A percentile compares a stretch with the other conserved stretches of the same genome.
Conservation (phyloP, 1,284 basidiomycete species). For the Chalciporus sp. region DNA sequence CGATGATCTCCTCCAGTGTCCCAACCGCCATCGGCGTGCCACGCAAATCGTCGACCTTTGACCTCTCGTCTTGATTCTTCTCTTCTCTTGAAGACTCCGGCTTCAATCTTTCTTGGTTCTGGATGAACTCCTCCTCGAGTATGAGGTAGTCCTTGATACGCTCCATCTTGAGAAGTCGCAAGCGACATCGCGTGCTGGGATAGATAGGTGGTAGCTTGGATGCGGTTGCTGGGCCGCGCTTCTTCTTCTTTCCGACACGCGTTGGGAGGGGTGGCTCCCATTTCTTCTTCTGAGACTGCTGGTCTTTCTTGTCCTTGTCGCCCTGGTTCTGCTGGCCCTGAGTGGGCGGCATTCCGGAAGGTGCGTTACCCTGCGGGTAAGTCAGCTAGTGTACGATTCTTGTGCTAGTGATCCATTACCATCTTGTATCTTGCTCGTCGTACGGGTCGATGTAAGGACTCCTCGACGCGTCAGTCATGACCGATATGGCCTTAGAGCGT, state of each 20-base stretch:
- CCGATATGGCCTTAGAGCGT: slow-evolving; percentile 22
- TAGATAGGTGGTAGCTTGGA: slow-evolving; percentile 93
- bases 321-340: slow-evolving; percentile 49
- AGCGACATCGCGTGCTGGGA: slow-evolving; percentile 93
- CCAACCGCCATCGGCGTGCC: slow-evolving; percentile 98
- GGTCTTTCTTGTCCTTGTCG: slow-evolving; percentile 67
- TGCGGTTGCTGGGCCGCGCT: slow-evolving; percentile 87
- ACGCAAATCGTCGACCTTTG: slow-evolving; percentile 92
- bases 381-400: slow-evolving; percentile 7
- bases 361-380: slow-evolving; percentile 72
- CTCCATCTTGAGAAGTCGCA: slow-evolving; percentile 96
- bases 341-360: slow-evolving; percentile 67
- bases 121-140: slow-evolving; percentile 96
- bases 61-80: slow-evolving; percentile 94
- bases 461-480: slow-evolving; percentile 61
- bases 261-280: slow-evolving; percentile 99
- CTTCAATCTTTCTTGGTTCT: slow-evolving; percentile 91
- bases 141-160: slow-evolving; percentile 98
- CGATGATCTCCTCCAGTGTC: slow-evolving; percentile 98
- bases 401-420: slow-evolving; percentile 15
- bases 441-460: not conserved
- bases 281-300: slow-evolving; percentile 82
- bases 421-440: slow-evolving; percentile 15
- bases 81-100: slow-evolving; percentile 86
- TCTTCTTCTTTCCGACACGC: slow-evolving; percentile 94